Base-by-base conservation (phyloP, 1,139 yeast genomes). In the Nakaseomyces kungkrabaensis region DNA sequence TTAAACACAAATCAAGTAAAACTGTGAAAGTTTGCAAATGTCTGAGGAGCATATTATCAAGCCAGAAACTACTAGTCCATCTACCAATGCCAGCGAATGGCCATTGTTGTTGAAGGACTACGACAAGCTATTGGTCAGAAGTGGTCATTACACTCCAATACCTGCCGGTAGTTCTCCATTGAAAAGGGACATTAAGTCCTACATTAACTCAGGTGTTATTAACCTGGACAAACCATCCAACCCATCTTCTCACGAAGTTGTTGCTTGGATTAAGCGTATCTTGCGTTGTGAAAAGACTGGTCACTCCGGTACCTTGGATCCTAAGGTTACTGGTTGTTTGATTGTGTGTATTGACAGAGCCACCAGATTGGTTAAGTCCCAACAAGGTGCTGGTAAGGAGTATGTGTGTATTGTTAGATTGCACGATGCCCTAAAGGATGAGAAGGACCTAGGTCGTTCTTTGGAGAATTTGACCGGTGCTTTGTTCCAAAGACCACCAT, bases 351-450 rank as follows among this genome's bases (percentile, higher is more conserved):
- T 92, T 61, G 98, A 92, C 72, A 82, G 97, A 70, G 98, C 98
- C 54, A 92, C 98, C 52, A 84, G 98, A 73, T 78, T 92, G 68
- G 98, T 92, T 60, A 92, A 92, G 73, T 87, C 97, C 52, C 98
- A 92, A 74, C 98, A 92, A 73, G 97, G 98, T 74, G 98, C 98
- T 49, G 98, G 98, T 78, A 92, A 92, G 72, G 98, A 92, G 80
- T 92, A 92, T 74, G 98, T 92, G 53, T 92, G 98, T 76, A 89
- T 92, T 62, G 95, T 87, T 53, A 82, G 97, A 75, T 78, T 92
- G 63, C 98, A 92, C 70, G 97, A 90, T 58, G 89, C 90, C 59
- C 77, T 92, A 58, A 81, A 85, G 59, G 96, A 89, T 59, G 92
- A 86, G 65, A 88, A 89, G 71, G 96, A 88, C 57, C 76, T 92